Base-by-base conservation (phyloP, 371 early-diverging fungal genomes). In the Lichtheimia hyalospora region DNA sequence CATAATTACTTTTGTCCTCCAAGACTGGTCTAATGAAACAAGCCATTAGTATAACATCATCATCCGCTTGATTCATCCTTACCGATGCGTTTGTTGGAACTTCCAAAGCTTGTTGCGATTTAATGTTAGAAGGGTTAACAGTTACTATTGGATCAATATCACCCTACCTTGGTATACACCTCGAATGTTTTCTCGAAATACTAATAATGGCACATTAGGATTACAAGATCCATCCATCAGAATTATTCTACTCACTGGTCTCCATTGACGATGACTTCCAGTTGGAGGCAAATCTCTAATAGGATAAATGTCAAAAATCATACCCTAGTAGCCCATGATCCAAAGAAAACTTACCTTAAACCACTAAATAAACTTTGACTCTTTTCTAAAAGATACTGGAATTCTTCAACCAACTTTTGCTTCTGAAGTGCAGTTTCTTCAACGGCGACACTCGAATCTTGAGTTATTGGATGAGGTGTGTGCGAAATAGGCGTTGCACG, bases 151-250 rank as follows among this genome's bases (percentile, higher is more conserved):
- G 8, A 20, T 25, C 25, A 25, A 5, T 5, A 6, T 48, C 1
- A 4, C 24, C 43, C 50, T 79, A 87, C 89, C 75, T 90, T 94
- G 41, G 97, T 94, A 71, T 94, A 97, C 1, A 97, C 91, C 73
- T 96, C 96, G 71, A 98, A 97, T 3, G 97, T 96, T 56, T 94
- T 85, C 75, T 97, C 95, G 63, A 98, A 98, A 75, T 96, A 94
- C 77, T 84, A 68, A 39, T 25, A 15, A 34, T 13, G 7, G 21
- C 21, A 52, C 5, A 23, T 52, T 20, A 14, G 14, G 21, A 25
- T 13, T 21, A 52, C 8, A 25, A 18, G 20, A 28, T 18, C 25
- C 24, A 52, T 20, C 40, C 0, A 23, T 46, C 10, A 14, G n/a
- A 51, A 21, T 40, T 10, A 5, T 51, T 39, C 5, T 25, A 59